Evolutionary conservation across 345 rosid species (phyloP), one percentile per base, ranked within the genome.

Genomic region (Trapa incisa): DNA sequence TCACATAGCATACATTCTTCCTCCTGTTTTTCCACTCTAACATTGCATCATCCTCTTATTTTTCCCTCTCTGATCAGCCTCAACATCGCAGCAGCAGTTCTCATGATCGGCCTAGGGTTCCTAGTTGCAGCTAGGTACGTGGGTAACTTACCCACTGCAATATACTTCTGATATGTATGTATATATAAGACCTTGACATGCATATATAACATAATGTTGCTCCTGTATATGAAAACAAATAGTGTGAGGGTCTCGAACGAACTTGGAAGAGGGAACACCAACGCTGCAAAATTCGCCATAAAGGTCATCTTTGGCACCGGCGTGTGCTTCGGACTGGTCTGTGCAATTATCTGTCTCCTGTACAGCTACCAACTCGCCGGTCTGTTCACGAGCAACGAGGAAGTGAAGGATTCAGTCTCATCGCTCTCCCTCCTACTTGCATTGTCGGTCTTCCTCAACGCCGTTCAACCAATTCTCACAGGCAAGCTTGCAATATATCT

Each of bases 101-200:
- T 75, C 38, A 71, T 71, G 71, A 67, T 75, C 2, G 78, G 78
- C 67, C 78, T 75, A 4, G 75, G 75, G 45, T 75, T 71, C 72
- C 69, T 71, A 14, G 75, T 71, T 13, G 68, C 75, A 39, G 72
- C 75, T 39, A 75, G 75, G 75, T 71, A 75, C 72, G 75, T 71
- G 63, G 4, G n/a, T 39, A 41, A 1, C 29, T 17, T 8, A 0
- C 29, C 12, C 29, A 22, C 29, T 22, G 29, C 29, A 22, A 22
- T 22, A 22, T 22, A 22, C 29, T 22, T 22, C 29, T 22, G 29
- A 22, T 22, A 22, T 22, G 29, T 22, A 22, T 22, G 29, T 22
- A 22, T 22, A 22, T 22, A 22, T 22, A 22, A 22, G 29, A 22
- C 29, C 29, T 22, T 22, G 29, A 22, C 29, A 22, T 22, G 29